Conservation (phyloP, 768 basidiomycete genomes). For the Candolleomyces eurysporus region DNA sequence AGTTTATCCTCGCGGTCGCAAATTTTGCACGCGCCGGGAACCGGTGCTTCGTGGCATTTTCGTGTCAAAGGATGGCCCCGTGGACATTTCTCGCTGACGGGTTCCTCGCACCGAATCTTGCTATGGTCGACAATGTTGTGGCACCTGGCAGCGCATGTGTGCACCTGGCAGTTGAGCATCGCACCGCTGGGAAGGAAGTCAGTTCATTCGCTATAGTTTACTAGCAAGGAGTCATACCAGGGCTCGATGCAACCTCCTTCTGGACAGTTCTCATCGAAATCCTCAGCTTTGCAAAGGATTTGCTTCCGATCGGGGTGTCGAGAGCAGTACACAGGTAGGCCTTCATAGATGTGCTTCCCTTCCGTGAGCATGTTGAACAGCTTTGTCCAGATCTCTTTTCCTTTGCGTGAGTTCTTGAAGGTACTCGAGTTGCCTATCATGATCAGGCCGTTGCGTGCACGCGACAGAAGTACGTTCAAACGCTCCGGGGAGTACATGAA, state of each 20-base stretch:
- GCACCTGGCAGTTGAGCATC: slow-evolving; percentile 48
- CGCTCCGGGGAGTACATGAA: slow-evolving; percentile 72
- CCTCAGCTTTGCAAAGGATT: slow-evolving; percentile 36
- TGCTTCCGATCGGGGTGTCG: slow-evolving; percentile 44
- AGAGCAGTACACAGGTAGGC: slow-evolving; percentile 59
- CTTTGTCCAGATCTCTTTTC: slow-evolving; percentile 47
- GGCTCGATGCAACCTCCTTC: slow-evolving; percentile 62
- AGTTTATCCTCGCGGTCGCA: slow-evolving; percentile 47
- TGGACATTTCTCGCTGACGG: slow-evolving; percentile 38
- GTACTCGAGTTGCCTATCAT: slow-evolving; percentile 64
- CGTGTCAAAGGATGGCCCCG: slow-evolving; percentile 41
- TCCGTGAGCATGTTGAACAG: slow-evolving; percentile 45
- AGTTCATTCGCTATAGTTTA: background rate
- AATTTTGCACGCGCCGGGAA: slow-evolving; percentile 32
- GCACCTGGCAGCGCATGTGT: slow-evolving; percentile 59
- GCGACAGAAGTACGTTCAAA: slow-evolving; percentile 66
- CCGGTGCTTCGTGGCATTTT: slow-evolving; percentile 40
- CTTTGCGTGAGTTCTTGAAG: slow-evolving; percentile 51
- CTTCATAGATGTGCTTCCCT: slow-evolving; percentile 50
- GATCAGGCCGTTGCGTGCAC: slow-evolving; percentile 62
- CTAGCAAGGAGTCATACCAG: slow-evolving; percentile 42
- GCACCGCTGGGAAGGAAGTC: slow-evolving; percentile 36
- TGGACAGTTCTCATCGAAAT: slow-evolving; percentile 52
- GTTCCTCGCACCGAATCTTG: slow-evolving; percentile 45
- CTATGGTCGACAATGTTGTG: slow-evolving; percentile 56